These are phyloP conservation scores for Chrysosporium keratinophilum DNA, from an alignment of 2,329 filamentous ascomycete genomes.

Conservation along the genomic window DNA sequence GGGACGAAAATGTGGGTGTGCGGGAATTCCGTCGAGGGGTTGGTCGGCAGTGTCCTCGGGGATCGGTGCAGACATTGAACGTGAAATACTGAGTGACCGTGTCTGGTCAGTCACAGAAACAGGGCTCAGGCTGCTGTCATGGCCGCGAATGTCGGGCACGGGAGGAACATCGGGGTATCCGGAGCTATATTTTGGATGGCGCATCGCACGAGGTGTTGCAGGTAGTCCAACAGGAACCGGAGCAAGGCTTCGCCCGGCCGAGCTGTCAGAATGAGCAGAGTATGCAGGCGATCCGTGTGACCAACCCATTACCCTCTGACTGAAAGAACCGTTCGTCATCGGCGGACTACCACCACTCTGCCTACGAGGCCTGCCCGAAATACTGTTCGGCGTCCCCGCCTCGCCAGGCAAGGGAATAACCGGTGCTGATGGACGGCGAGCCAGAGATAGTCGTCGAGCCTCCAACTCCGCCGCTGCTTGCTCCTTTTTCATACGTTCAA, in stretches of 20 bases:
- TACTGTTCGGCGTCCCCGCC: constrained; percentile 31
- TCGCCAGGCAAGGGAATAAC: constrained; percentile 65
- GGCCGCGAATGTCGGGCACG: constrained; percentile 49
- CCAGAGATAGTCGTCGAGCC: constrained; percentile 73
- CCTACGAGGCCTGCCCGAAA: constrained; percentile 27
- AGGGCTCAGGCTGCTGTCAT: constrained; percentile 12
- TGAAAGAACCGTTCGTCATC: constrained; percentile 25
- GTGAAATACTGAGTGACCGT: constrained; percentile 22
- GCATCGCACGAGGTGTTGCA: constrained; percentile 84
- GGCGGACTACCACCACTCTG: constrained; percentile 34
- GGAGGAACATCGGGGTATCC: constrained; percentile 41
- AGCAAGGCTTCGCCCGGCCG: constrained; percentile 35
- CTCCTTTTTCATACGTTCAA: constrained; percentile 48
- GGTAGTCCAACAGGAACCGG: constrained; percentile 62
- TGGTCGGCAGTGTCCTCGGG: constrained; percentile 26
- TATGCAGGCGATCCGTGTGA: constrained; percentile 32
- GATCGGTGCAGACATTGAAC: constrained; percentile 34
- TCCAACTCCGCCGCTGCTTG: constrained; percentile 76
- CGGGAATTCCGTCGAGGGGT: constrained; percentile 26
- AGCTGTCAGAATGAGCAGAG: constrained; percentile 30
- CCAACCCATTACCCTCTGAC: constrained; percentile 26
- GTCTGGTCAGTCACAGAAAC: constrained; percentile 14
- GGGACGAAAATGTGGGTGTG: constrained; percentile 34
- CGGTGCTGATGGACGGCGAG: constrained; percentile 67
- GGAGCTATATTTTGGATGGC: constrained; percentile 57